Conservation (phyloP, 371 early-diverging fungal species). For the Gilbertella persicaria region DNA sequence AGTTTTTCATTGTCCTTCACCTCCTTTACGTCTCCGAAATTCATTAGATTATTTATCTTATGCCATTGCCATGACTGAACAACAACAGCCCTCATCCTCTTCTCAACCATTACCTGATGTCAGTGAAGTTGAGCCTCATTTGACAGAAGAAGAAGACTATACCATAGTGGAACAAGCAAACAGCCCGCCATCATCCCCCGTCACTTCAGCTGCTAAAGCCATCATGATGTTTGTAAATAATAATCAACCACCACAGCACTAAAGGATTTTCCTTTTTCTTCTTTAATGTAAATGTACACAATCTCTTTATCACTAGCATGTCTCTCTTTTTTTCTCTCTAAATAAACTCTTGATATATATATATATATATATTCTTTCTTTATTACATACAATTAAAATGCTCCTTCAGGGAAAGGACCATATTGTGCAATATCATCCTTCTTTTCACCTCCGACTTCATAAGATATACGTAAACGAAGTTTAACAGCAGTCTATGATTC, state of each 20-base stretch:
- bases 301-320: neutral
- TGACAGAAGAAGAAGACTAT: conserved; percentile 19
- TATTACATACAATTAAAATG: conserved; percentile 27
- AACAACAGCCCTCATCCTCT: conserved; percentile 12
- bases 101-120: conserved; percentile 35
- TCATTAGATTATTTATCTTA: conserved; percentile 38
- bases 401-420: conserved; percentile 70
- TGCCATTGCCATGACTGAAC: conserved; percentile 43
- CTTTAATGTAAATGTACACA: neutral
- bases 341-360: neutral
- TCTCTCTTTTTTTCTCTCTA: neutral
- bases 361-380: too few relatives aligned
- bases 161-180: neutral
- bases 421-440: conserved; percentile 81
- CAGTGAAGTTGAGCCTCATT: conserved; percentile 23
- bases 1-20: neutral
- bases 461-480: conserved; percentile 75
- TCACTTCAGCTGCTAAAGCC: conserved; percentile 42
- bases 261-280: neutral
- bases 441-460: conserved; percentile 55
- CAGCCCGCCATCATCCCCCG: conserved; percentile 37
- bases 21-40: conserved; percentile 5
- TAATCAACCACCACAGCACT: neutral
- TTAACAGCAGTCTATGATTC: conserved; percentile 64
- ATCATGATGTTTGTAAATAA: conserved; percentile 42